A percentile compares a stretch with the other conserved stretches of the same genome.
These are phyloP conservation scores for Paramecium primaurelia DNA, from an alignment of 73 alveolate genomes.

Conservation along the genomic window DNA sequence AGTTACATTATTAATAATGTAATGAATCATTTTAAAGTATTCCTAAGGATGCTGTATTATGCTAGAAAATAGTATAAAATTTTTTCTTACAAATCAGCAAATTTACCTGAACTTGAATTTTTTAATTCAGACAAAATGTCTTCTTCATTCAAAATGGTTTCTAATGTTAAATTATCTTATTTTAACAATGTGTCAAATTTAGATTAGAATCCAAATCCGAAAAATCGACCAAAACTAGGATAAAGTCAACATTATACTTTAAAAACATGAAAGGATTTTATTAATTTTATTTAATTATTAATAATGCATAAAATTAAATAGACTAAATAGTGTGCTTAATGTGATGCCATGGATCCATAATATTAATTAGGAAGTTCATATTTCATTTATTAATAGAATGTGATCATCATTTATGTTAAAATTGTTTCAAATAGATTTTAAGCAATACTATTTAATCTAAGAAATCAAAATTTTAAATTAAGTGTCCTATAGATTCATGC, in stretches of 20 bases:
- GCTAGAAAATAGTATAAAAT: neutral
- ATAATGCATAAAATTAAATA: neutral
- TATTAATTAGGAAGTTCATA: neutral
- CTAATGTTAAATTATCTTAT: neutral
- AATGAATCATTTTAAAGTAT: neutral
- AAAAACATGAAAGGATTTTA: neutral
- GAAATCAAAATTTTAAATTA: neutral
- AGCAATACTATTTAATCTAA: neutral
- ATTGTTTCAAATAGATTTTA: neutral
- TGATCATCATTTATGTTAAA: neutral
- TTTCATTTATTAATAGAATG: neutral
- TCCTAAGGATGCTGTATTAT: neutral
- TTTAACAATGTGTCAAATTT: neutral
- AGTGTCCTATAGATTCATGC: neutral
- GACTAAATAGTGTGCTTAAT: constrained; percentile 8
- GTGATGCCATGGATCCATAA: neutral
- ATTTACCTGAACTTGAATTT: neutral
- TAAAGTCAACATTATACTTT: neutral
- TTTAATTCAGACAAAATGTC: constrained; percentile 10
- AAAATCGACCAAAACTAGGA: neutral
- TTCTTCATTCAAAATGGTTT: constrained; percentile 14
- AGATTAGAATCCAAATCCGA: neutral
- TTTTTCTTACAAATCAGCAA: neutral
- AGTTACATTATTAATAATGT: neutral
- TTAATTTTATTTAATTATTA: neutral